These are phyloP conservation scores for Chaetomiaceae sp. DNA, from an alignment of 2,329 filamentous ascomycete genomes.

Conservation along the genomic window DNA sequence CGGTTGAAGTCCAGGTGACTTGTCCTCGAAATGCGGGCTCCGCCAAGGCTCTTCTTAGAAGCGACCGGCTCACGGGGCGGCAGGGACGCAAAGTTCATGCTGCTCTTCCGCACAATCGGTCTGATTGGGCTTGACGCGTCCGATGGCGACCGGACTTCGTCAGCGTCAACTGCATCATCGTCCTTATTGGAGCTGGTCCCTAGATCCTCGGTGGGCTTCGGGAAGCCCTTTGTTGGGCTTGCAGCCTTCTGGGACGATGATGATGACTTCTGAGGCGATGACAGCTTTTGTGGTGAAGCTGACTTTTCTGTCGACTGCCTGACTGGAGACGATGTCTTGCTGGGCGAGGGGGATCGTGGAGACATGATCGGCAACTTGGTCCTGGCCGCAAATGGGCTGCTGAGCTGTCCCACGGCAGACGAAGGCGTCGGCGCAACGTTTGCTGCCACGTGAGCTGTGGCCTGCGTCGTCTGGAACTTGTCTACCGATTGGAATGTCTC, in stretches of 20 bases:
- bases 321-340: slow-evolving; percentile 24
- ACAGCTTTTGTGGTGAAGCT: slow-evolving; percentile 14
- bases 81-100: slow-evolving; percentile 87
- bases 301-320: slow-evolving; percentile 17
- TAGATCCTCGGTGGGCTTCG: slow-evolving; percentile 16
- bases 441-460: slow-evolving; percentile 19
- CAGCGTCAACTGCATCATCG: slow-evolving; percentile 34
- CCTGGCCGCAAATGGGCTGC: slow-evolving; percentile 19
- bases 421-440: slow-evolving; percentile 12
- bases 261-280: slow-evolving; percentile 19
- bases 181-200: neutral
- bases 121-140: slow-evolving; percentile 71
- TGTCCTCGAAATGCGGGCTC: slow-evolving; percentile 61
- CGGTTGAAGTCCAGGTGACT: slow-evolving; percentile 73
- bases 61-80: slow-evolving; percentile 85
- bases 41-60: slow-evolving; percentile 76
- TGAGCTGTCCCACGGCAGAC: slow-evolving; percentile 11
- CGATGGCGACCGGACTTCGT: slow-evolving; percentile 50
- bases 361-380: slow-evolving; percentile 19
- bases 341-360: slow-evolving; percentile 25
- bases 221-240: slow-evolving; percentile 15
- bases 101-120: slow-evolving; percentile 80
- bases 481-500: slow-evolving; percentile 41
- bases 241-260: slow-evolving; percentile 9
- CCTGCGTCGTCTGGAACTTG: slow-evolving; percentile 39